phyloP scores from a whole-genome alignment of 192 early-diverging fungal species.

The Podila epicladia region DNA sequence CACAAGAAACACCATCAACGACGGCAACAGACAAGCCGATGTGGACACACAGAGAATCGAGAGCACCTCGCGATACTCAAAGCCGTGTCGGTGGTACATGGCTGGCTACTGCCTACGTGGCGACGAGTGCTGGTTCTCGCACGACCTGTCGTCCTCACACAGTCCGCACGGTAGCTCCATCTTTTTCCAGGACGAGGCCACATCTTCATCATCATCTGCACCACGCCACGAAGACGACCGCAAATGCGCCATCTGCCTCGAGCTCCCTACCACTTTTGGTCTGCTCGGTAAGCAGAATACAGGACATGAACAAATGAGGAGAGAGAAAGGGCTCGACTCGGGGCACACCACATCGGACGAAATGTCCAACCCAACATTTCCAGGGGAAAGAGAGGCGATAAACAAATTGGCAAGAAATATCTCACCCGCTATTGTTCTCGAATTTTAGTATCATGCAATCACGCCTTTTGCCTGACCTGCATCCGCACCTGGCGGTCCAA shows the following conservation, averaged over 20 bases:
- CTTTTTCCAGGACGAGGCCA: conserved; percentile 10
- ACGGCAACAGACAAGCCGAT: not conserved
- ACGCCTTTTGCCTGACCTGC: conserved; percentile 46
- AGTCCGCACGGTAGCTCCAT: not conserved
- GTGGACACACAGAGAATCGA: not conserved
- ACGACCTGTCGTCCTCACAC: conserved; percentile 14
- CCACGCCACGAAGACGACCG: conserved; percentile 12
- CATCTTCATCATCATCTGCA: not conserved
- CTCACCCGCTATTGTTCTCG: not conserved
- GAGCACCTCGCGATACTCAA: not conserved
- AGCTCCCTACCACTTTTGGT: conserved; percentile 35
- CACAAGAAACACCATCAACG: not conserved
- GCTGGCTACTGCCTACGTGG: conserved; percentile 45
- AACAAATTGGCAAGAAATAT: no score
- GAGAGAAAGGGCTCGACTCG: not conserved
- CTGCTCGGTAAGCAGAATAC: conserved; percentile 26
- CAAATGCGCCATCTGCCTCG: conserved; percentile 46
- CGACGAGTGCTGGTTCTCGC: conserved; percentile 46
- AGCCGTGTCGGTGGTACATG: conserved; percentile 45
- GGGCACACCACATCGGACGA: no score
- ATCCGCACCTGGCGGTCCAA: conserved; percentile 49
- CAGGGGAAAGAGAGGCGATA: no score
- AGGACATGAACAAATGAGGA: not conserved
- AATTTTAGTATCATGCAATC: conserved; percentile 40
- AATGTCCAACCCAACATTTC: no score